Conservation (phyloP, 2,329 filamentous ascomycete genomes). For the Trichoderma endophyticum region DNA sequence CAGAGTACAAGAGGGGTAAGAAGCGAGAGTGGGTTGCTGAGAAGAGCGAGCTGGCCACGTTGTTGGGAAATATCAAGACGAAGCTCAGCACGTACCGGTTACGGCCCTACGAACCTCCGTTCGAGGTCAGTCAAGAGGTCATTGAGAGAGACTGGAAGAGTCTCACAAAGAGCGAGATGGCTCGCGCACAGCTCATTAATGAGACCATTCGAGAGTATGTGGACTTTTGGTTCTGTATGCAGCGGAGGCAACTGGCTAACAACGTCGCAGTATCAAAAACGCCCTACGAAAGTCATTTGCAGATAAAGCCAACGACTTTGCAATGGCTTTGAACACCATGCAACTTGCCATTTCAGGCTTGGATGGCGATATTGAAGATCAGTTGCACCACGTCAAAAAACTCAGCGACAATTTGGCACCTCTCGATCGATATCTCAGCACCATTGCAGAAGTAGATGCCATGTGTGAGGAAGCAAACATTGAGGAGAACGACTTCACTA, state of each 20-base stretch:
- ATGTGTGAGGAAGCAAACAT: constrained; percentile 97
- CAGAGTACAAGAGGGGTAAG: constrained; percentile 82
- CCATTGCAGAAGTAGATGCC: constrained; percentile 79
- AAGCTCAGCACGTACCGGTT: constrained; percentile 94
- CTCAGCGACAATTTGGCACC: constrained; percentile 83
- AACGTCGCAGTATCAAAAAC: constrained; percentile 75
- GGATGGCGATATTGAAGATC: constrained; percentile 94
- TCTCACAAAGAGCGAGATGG: constrained; percentile 80
- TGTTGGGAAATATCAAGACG: constrained; percentile 97
- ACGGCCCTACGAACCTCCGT: constrained; percentile 84
- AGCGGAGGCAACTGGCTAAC: constrained; percentile 29
- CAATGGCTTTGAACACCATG: constrained; percentile 89
- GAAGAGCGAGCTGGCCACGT: constrained; percentile 89
- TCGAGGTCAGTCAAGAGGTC: constrained; percentile 75
- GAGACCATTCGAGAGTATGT: constrained; percentile 91
- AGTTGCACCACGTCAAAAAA: constrained; percentile 80
- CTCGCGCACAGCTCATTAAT: constrained; percentile 89
- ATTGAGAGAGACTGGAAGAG: constrained; percentile 79
- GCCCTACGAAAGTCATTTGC: constrained; percentile 87
- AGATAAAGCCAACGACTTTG: constrained; percentile 98
- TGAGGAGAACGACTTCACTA: constrained; percentile 99
- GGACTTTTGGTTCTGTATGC: not conserved
- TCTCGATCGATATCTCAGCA: constrained; percentile 84
- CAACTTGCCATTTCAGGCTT: constrained; percentile 94
- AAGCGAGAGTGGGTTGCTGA: constrained; percentile 97